phyloP scores from a whole-genome alignment of 306 rosid genomes.

The Herpetospermum pedunculosum region DNA sequence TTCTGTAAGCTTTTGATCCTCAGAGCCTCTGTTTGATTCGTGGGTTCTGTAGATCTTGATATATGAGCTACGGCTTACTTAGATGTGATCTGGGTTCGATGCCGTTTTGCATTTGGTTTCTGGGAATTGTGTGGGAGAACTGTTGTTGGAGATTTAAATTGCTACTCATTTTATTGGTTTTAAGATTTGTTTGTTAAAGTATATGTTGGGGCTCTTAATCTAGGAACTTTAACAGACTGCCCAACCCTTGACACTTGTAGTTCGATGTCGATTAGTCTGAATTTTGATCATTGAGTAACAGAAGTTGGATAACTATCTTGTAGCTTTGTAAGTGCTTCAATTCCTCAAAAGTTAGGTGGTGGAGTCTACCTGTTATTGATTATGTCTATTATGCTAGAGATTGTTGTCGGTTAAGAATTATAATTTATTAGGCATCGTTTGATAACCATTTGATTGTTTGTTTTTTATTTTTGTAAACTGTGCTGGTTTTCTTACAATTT shows the following conservation, averaged over 20 bases:
- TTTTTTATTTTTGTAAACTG: no score
- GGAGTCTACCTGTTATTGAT: neutral
- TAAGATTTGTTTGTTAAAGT: neutral
- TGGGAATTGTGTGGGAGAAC: constrained; percentile 14
- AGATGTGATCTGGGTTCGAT: constrained; percentile 12
- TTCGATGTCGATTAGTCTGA: neutral
- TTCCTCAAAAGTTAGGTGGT: neutral
- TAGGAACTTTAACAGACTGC: neutral
- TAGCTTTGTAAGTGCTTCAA: neutral
- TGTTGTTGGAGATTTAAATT: neutral
- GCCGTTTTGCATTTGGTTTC: constrained; percentile 14
- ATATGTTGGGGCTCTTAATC: neutral
- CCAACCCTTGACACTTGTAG: neutral
- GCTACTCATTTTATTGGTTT: neutral
- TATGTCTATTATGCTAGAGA: neutral
- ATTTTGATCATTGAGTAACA: neutral
- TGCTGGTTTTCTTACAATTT: no score
- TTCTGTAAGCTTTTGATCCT: constrained; percentile 2
- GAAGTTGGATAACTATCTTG: neutral
- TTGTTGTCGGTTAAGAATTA: neutral
- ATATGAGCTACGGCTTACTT: constrained; percentile 4
- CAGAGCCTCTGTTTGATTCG: neutral
- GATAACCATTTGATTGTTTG: no score
- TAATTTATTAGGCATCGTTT: no score
- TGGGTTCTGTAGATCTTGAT: constrained; percentile 11